Evolutionary conservation across 1,139 yeast genomes (phyloP).

Genomic region (Arxiozyma telluris): DNA sequence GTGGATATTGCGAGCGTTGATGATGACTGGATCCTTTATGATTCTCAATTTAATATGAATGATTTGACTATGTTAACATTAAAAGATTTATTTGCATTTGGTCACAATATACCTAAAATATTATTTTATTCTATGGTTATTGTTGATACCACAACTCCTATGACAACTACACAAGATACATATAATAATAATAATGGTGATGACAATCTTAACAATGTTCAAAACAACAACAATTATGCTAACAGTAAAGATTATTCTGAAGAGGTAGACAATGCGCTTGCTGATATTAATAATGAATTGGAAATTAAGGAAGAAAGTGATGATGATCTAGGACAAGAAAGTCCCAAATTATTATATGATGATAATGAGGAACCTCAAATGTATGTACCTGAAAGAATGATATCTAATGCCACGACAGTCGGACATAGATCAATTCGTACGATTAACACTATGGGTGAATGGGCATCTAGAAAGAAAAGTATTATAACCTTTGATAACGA

Average conservation of each 20-base stretch:
- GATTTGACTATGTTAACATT: conserved; percentile 32
- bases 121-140: conserved; percentile 32
- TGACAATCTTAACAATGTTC: not conserved
- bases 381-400: conserved; percentile 20
- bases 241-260: not conserved
- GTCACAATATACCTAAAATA: conserved; percentile 28
- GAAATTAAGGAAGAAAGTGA: conserved; percentile 6
- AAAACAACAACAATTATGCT: not conserved
- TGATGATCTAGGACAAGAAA: not conserved
- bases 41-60: conserved; percentile 31
- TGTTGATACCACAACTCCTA: conserved; percentile 5
- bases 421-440: conserved; percentile 27
- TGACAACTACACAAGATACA: not conserved
- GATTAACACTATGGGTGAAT: conserved; percentile 25
- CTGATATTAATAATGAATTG: not conserved
- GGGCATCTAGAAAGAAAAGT: conserved; percentile 17
- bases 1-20: conserved; percentile 25
- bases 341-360: conserved; percentile 7
- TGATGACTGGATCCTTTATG: conserved; percentile 36
- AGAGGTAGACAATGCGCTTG: not conserved
- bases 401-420: conserved; percentile 19
- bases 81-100: conserved; percentile 29
- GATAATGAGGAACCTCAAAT: conserved; percentile 15
- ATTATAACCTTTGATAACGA: conserved; percentile 3
- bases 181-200: not conserved